A percentile compares a stretch with the other conserved stretches of the same genome.
phyloP scores from a whole-genome alignment of 306 rosid genomes.

The Datisca glomerata region DNA sequence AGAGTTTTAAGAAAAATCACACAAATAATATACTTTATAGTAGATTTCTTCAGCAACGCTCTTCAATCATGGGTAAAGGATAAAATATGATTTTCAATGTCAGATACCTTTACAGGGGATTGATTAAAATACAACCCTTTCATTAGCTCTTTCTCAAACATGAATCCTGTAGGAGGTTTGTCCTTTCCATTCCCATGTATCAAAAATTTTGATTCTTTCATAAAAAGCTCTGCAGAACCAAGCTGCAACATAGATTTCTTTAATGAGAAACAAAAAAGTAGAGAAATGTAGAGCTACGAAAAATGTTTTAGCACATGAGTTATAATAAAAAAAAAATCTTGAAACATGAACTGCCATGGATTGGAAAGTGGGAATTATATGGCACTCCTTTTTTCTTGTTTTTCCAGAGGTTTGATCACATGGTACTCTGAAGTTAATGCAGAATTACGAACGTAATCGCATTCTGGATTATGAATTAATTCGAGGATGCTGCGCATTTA shows the following conservation, averaged over 20 bases:
- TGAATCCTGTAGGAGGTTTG: slow-evolving; percentile 83
- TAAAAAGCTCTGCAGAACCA: slow-evolving; percentile 76
- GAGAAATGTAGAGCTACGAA: slow-evolving; percentile 8
- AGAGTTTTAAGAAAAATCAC: no score
- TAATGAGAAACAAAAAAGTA: slow-evolving; percentile 12
- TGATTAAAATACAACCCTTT: slow-evolving; percentile 92
- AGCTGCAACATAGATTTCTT: slow-evolving; percentile 39
- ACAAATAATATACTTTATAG: no score
- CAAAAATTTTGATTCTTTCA: slow-evolving; percentile 75
- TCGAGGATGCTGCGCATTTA: no score
- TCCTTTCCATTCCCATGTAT: slow-evolving; percentile 83
- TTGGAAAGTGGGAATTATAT: neutral
- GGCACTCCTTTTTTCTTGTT: neutral
- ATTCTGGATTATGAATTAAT: no score
- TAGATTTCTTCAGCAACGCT: no score
- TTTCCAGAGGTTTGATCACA: neutral
- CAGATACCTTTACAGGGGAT: slow-evolving; percentile 78
- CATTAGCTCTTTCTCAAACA: slow-evolving; percentile 98
- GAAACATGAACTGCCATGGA: neutral
- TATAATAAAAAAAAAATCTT: neutral
- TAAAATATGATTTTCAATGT: no score
- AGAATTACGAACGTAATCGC: no score
- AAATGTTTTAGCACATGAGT: neutral
- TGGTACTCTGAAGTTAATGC: neutral
- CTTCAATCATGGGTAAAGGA: no score